Conservation (phyloP, 257 asterid genomes). For the Petunia axillaris region DNA sequence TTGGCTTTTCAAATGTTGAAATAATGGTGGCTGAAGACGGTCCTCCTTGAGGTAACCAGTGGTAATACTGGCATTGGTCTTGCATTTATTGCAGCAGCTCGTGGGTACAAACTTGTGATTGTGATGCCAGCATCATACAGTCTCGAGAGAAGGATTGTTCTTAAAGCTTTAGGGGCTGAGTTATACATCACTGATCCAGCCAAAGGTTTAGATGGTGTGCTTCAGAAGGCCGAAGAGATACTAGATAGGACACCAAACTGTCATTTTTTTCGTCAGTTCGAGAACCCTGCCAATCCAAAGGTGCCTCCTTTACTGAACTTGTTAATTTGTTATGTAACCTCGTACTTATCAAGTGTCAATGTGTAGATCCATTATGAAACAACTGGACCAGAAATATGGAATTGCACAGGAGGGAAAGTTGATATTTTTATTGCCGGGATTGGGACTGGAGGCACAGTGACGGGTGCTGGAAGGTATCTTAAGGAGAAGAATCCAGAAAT, state of each 20-base stretch:
- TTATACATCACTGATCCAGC: conserved; percentile 40
- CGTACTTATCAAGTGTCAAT: conserved; percentile 25
- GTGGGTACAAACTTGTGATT: conserved; percentile 48
- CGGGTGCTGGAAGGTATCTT: conserved; percentile 56
- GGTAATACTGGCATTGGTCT: conserved; percentile 61
- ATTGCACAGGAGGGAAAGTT: conserved; percentile 42
- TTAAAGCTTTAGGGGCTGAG: conserved; percentile 55
- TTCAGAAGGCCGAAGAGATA: conserved; percentile 45
- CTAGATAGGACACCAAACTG: conserved; percentile 41
- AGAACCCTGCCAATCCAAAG: conserved; percentile 54
- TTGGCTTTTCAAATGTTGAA: conserved; percentile 16
- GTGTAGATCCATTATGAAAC: conserved; percentile 52
- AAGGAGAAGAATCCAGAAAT: conserved; percentile 50
- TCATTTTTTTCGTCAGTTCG: conserved; percentile 46
- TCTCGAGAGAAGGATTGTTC: conserved; percentile 48
- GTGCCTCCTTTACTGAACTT: conserved; percentile 26
- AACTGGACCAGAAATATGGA: conserved; percentile 62
- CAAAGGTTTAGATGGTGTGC: conserved; percentile 39
- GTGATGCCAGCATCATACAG: conserved; percentile 49
- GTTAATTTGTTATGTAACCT: neutral
- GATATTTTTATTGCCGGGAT: conserved; percentile 50
- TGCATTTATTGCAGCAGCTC: conserved; percentile 47
- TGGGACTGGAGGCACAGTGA: conserved; percentile 59
- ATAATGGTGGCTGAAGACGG: conserved; percentile 38
- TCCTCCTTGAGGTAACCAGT: conserved; percentile 49